Evolutionary conservation across 352 stramenopile genomes (phyloP), one percentile per base, ranked within the genome.

Genomic region (Peronospora farinosa): DNA sequence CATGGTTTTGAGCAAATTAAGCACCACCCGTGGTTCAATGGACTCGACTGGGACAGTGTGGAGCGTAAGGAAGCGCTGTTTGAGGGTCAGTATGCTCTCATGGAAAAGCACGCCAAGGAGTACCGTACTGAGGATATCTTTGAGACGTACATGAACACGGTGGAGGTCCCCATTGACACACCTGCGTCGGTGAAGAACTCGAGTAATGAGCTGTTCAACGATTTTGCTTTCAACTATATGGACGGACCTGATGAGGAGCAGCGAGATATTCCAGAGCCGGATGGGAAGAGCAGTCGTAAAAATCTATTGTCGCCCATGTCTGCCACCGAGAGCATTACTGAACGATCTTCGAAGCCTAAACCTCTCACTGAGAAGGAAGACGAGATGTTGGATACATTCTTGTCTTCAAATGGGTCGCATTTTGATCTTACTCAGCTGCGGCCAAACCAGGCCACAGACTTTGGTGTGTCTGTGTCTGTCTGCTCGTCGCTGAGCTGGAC

Each of bases 1-100:
- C 60, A 81, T 43, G 88, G 88, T 40, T 88, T 95, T 43, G 72
- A 92, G 19, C 63, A 89, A 30, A 86, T 97, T 39, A 95, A 94
- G 68, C 39, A 55, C 31, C 86, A 96, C 61, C 67, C 85, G 47
- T 97, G 85, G 76, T 96, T 97, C 40, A 65, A 75, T 4, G 72
- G 69, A 4, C 73, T 96, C 27, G 73, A 96, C 60, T 96, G 87
- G 88, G 81, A 86, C 25, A 57, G 55, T n/a, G 73, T 95, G 12
- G 69, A 68, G 11, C 61, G 53, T 17, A 78, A 80, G 47, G 59
- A 86, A 40, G 64, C 70, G 16, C 51, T 67, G 17, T 91, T 90
- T 47, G 64, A 87, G 25, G 72, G 79, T 15, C 82, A 91, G 44
- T 73, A 67, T 15, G 69, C 82, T 12, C 72, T 90, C 16, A 90